Conservation (phyloP, 208 protist species). For the Leptomonas pyrrhocoris region DNA sequence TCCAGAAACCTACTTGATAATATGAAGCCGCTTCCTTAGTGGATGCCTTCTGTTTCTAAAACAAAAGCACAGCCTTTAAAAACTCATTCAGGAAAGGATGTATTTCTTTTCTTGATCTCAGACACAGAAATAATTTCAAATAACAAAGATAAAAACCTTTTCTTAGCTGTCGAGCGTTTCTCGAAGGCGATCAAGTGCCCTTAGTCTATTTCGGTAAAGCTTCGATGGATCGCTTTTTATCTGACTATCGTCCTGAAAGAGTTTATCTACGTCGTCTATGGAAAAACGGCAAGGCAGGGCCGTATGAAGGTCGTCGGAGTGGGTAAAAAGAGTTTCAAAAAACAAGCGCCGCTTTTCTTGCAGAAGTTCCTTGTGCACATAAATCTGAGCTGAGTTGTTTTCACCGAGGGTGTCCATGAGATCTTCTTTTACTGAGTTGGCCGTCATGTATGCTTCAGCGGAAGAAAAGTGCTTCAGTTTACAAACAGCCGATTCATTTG, state of each 20-base stretch:
- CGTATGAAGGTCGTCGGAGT: slow-evolving; percentile 10
- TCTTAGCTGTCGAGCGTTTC: slow-evolving; percentile 21
- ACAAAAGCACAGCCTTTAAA: no score
- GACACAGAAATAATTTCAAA: background rate
- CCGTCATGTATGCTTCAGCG: slow-evolving; percentile 4
- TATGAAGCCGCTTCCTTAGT: no score
- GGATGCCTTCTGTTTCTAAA: no score
- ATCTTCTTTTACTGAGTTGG: slow-evolving; percentile 26
- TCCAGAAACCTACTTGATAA: no score
- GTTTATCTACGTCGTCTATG: background rate
- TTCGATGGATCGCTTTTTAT: background rate
- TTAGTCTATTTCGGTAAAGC: slow-evolving; percentile 17
- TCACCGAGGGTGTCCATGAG: slow-evolving; percentile 29
- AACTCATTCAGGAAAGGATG: background rate
- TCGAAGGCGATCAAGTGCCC: slow-evolving; percentile 11
- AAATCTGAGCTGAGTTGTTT: background rate
- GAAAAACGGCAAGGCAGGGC: slow-evolving; percentile 30
- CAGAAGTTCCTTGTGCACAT: slow-evolving; percentile 4
- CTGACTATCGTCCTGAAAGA: background rate
- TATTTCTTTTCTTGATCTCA: background rate
- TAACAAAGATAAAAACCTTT: slow-evolving; percentile 4
- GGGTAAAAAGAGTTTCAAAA: slow-evolving; percentile 36
- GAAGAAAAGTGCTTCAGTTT: slow-evolving; percentile 35
- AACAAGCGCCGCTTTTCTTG: slow-evolving; percentile 23
- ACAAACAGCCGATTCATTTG: slow-evolving; percentile 13